Conservation (phyloP, 2,329 filamentous ascomycete species). For the Neonectria coccinea region DNA sequence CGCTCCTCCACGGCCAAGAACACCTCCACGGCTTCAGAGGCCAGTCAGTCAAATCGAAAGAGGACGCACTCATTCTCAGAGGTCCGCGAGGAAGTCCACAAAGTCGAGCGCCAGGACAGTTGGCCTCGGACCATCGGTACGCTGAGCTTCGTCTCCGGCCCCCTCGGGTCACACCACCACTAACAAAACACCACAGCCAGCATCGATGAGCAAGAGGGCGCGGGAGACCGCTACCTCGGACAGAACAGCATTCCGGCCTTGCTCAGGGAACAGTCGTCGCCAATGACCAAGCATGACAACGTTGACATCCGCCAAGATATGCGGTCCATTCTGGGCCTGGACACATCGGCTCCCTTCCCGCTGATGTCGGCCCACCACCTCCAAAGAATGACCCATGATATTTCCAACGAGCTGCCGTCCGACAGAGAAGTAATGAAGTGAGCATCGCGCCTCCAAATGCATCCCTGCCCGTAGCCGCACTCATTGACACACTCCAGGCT, state of each 20-base stretch:
- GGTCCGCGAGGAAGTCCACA: slow-evolving; percentile 48
- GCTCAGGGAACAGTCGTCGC: slow-evolving; percentile 69
- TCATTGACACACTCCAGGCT: slow-evolving; percentile 56
- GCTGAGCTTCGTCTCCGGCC: slow-evolving; percentile 40
- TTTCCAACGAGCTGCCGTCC: slow-evolving; percentile 70
- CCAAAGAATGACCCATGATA: slow-evolving; percentile 69
- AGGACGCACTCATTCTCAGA: slow-evolving; percentile 51
- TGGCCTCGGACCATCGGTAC: slow-evolving; percentile 58
- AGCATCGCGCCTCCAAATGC: slow-evolving; percentile 41
- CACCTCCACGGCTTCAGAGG: slow-evolving; percentile 50
- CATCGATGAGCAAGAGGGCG: slow-evolving; percentile 66
- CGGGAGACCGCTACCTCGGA: slow-evolving; percentile 71
- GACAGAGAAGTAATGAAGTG: slow-evolving; percentile 76
- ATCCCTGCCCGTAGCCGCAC: not conserved
- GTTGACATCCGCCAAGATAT: slow-evolving; percentile 73
- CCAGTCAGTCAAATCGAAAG: slow-evolving; percentile 46
- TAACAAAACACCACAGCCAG: slow-evolving; percentile 51
- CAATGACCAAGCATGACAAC: slow-evolving; percentile 63
- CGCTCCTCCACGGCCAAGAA: slow-evolving; percentile 53
- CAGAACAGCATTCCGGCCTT: slow-evolving; percentile 77
- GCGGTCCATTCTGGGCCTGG: slow-evolving; percentile 73
- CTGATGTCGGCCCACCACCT: slow-evolving; percentile 74
- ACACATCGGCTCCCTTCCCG: slow-evolving; percentile 74
- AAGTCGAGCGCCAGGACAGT: slow-evolving; percentile 54
- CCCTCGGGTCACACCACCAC: slow-evolving; percentile 31